These are phyloP conservation scores for Apiospora saccharicola DNA, from an alignment of 2,329 filamentous ascomycete genomes.

Conservation along the genomic window DNA sequence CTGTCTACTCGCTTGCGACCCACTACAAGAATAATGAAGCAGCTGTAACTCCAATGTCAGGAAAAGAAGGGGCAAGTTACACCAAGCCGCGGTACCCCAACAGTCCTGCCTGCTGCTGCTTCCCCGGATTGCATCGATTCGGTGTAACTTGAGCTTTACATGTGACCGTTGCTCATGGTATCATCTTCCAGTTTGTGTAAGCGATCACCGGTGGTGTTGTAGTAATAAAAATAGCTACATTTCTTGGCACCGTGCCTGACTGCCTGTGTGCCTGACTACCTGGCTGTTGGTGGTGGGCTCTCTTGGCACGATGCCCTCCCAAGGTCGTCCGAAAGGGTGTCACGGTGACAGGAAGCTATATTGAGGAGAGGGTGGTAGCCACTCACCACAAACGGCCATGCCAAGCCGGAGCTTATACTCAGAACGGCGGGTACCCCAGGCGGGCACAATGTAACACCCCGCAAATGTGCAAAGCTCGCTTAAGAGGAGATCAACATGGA, in stretches of 20 bases:
- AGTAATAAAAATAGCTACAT: not conserved
- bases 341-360: slow-evolving; percentile 32
- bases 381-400: not conserved
- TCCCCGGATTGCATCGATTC: not conserved
- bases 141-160: not conserved
- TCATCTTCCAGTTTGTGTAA: not conserved
- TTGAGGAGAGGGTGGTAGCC: slow-evolving; percentile 19
- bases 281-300: not conserved
- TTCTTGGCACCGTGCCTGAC: slow-evolving; percentile 19
- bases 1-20: not conserved
- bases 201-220: slow-evolving; percentile 3
- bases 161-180: not conserved
- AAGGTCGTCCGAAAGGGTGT: not conserved
- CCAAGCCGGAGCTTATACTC: slow-evolving; percentile 21
- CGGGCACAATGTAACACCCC: slow-evolving; percentile 37
- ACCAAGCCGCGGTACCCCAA: slow-evolving; percentile 9
- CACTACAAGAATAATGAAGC: not conserved
- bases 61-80: not conserved
- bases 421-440: slow-evolving; percentile 8
- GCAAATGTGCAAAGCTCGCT: slow-evolving; percentile 26
- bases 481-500: not conserved
- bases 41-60: not conserved
- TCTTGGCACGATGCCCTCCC: slow-evolving; percentile 17
- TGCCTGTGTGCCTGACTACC: not conserved
- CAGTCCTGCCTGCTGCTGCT: not conserved